These are phyloP conservation scores for Candida awuae DNA, from an alignment of 805 yeast genomes.

Conservation along the genomic window DNA sequence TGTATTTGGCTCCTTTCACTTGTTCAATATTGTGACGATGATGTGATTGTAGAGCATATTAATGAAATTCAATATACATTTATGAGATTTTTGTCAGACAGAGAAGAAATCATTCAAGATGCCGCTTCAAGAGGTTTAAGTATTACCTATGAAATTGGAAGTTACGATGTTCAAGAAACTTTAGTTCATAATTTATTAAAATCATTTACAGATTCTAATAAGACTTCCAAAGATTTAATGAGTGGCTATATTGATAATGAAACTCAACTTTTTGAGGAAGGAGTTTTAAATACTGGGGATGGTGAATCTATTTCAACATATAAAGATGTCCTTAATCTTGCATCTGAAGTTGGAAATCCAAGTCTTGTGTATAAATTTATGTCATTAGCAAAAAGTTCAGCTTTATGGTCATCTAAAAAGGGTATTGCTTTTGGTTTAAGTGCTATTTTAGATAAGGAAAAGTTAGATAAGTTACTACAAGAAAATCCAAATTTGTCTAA, in stretches of 20 bases:
- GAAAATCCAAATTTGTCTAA: constrained; percentile 47
- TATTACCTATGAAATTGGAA: constrained; percentile 72
- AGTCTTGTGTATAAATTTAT: constrained; percentile 87
- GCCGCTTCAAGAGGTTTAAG: constrained; percentile 86
- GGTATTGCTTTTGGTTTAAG: constrained; percentile 95
- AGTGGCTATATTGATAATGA: constrained; percentile 71
- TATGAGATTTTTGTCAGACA: constrained; percentile 68
- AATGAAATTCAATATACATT: constrained; percentile 66
- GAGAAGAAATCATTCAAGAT: constrained; percentile 86
- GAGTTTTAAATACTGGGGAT: constrained; percentile 68
- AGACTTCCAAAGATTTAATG: constrained; percentile 33
- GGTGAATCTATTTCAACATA: constrained; percentile 87
- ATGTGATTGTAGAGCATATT: constrained; percentile 34
- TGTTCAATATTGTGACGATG: constrained; percentile 61
- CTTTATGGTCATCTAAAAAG: constrained; percentile 85
- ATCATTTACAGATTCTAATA: constrained; percentile 68
- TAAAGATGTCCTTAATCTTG: constrained; percentile 78
- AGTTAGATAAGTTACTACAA: constrained; percentile 52
- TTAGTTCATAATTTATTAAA: constrained; percentile 64
- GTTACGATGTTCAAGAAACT: constrained; percentile 54
- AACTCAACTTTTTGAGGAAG: constrained; percentile 80
- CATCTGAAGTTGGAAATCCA: constrained; percentile 95
- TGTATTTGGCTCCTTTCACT: constrained; percentile 83
- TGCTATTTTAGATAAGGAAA: constrained; percentile 70
- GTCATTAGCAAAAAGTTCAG: constrained; percentile 82